Evolutionary conservation across 805 yeast species (phyloP), one percentile per base, ranked within the genome.

Genomic region (Diddensiella caesifluorescens): DNA sequence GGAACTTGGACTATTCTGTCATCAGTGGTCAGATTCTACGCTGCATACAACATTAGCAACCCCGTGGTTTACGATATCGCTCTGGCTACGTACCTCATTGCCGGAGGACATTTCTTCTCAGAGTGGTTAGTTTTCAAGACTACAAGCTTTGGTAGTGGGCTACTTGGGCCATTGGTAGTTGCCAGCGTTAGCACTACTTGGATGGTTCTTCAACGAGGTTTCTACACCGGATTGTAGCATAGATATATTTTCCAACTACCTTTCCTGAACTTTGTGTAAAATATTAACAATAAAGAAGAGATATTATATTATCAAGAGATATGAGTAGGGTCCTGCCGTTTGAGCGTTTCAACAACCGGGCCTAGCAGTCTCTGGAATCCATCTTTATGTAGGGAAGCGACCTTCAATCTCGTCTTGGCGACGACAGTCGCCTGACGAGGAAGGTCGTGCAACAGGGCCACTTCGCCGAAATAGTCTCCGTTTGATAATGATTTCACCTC

Each of bases 1-100:
- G 98, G 98, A 25, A 92, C 98, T 0, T 92, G 98, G 98, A 92
- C 98, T 0, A 69, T 89, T 29, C 73, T 89, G 53, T 80, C 95
- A 2, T 76, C 95, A 1, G 70, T 90, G 22, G 80, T 92, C 36
- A 77, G 98, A 59, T 72, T 80, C 50, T 87, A 84, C 61, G 95
- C 95, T 42, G 94, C 97, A 10, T 83, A 82, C 64, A 69, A 83
- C 58, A 68, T 84, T 44, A 68, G 69, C 41, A 79, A 80, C 52
- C 77, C 77, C 19, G 83, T 80, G 50, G 77, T 89, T 40, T 92
- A 77, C 63, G 79, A 83, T 53, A 69, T 92, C 51, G 82, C 89
- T 15, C 74, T 85, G 53, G 80, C 83, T 62, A 80, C 94, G 6
- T 92, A 83, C 59, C 63, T 76, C 33, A 77, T 92, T 49, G 98